phyloP scores from a whole-genome alignment of 495 filamentous ascomycete genomes.

The Apodospora peruviana region DNA sequence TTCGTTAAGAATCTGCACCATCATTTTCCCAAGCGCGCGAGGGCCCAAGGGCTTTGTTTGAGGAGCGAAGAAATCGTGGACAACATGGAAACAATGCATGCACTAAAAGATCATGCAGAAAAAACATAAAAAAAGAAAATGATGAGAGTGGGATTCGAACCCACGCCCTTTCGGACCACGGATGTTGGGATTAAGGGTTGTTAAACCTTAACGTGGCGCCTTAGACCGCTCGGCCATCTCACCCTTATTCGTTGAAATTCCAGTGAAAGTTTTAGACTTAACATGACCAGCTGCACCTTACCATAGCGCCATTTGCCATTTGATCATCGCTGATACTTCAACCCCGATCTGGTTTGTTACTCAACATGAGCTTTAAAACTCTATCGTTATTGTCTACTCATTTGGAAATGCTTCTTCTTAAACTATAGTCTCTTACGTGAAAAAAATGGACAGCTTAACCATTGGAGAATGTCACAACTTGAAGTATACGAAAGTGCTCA shows the following conservation, averaged over 20 bases:
- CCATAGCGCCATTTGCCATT: background rate
- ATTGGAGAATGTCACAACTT: no score
- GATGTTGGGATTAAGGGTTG: background rate
- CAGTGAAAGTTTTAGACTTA: background rate
- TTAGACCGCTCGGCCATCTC: background rate
- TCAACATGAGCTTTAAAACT: no score
- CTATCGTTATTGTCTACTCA: no score
- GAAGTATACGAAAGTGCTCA: no score
- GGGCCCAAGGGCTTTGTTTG: no score
- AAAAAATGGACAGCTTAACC: no score
- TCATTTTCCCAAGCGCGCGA: no score
- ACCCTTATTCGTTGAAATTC: background rate
- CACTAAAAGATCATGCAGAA: background rate
- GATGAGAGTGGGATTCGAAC: conserved; percentile 31
- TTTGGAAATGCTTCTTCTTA: no score
- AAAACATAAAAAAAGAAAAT: background rate
- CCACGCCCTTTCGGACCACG: conserved; percentile 31
- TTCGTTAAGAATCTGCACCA: no score
- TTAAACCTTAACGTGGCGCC: background rate
- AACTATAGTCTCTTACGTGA: no score
- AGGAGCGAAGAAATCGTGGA: no score
- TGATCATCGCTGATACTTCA: background rate
- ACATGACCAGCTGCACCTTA: background rate
- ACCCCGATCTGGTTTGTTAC: background rate
- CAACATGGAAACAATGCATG: no score